Base-by-base conservation (phyloP, 202 grass and related monocot genomes). In the Dendrocalamus latiflorus region DNA sequence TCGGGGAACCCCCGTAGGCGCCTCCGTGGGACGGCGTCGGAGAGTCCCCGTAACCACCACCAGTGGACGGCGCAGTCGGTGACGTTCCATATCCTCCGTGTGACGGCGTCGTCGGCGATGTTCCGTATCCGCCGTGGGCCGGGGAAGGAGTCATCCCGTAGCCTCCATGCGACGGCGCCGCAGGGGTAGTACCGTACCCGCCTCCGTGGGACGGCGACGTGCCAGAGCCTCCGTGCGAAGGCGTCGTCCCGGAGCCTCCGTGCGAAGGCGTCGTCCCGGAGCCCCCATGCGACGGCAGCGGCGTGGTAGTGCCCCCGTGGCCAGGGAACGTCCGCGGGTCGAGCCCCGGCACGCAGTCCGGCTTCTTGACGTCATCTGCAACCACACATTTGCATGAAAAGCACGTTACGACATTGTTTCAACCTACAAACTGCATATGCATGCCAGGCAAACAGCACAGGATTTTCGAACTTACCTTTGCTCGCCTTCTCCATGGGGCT, bases 341-440 rank as follows among this genome's bases (percentile, higher is more conserved):
- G 8, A 87, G 10, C 1, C 75, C 69, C 30, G 88, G 88, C 75
- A 90, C 88, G 80, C 88, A 90, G 80, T 90, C 88, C 26, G 88
- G 88, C 80, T 90, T 90, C 88, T 90, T 90, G 14, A 83, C 88
- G 37, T 74, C 74, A 25, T 68, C 79, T 38, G 37, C 63, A 21
- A 51, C 21, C 54, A 58, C 10, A 38, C 3, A 47, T 68, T 22
- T 12, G 39, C 73, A 65, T 20, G 37, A 37, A 30, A 50, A 12
- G 18, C 36, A 2, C 5, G 37, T 13, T 20, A 18, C 55, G 20
- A 17, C 74, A 78, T 41, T 63, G n/a, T 43, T 60, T 15, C 69
- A 78, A 57, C 37, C 47, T 24, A 68, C 36, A 21, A 74, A 11
- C 49, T 59, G 2, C 28, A 57, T n/a, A 57, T 28, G 68, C 38